Conservation (phyloP, 208 protist genomes). For the Phytomonas sp. region DNA sequence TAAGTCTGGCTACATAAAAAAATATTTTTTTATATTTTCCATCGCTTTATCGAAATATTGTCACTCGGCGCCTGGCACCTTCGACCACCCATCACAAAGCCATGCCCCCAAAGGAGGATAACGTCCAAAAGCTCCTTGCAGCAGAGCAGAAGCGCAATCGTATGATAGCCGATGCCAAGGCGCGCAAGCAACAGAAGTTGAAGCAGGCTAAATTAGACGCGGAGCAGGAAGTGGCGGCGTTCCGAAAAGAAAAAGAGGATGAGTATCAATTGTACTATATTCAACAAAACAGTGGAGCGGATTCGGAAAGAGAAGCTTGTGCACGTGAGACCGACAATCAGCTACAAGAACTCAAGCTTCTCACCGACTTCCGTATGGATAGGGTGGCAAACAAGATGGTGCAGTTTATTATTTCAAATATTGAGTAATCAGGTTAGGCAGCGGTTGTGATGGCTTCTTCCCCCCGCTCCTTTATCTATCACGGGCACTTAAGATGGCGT, state of each 20-base stretch:
- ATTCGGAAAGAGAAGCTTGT: constrained; percentile 51
- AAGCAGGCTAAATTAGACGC: constrained; percentile 78
- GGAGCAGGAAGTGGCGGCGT: constrained; percentile 72
- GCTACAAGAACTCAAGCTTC: constrained; percentile 43
- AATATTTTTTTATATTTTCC: constrained; percentile 4
- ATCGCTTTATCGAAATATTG: constrained; percentile 1
- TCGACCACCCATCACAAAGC: constrained; percentile 5
- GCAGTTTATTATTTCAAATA: constrained; percentile 44
- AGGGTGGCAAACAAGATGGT: constrained; percentile 54
- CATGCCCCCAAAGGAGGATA: constrained; percentile 83
- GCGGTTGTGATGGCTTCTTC: not conserved
- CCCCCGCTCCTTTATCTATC: not conserved
- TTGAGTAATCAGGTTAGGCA: constrained; percentile 15
- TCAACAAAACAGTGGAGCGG: constrained; percentile 40
- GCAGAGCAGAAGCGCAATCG: constrained; percentile 82
- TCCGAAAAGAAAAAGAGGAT: constrained; percentile 55
- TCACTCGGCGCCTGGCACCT: not conserved
- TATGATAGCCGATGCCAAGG: constrained; percentile 73
- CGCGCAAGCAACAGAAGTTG: constrained; percentile 72
- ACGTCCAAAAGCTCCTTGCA: constrained; percentile 80
- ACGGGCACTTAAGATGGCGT: constrained; percentile 1
- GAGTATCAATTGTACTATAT: constrained; percentile 62
- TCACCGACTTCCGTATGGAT: constrained; percentile 59
- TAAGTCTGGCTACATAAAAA: constrained; percentile 2
- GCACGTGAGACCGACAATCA: constrained; percentile 54